These are phyloP conservation scores for Gossypium arboreum DNA, from an alignment of 345 rosid genomes.

Conservation along the genomic window DNA sequence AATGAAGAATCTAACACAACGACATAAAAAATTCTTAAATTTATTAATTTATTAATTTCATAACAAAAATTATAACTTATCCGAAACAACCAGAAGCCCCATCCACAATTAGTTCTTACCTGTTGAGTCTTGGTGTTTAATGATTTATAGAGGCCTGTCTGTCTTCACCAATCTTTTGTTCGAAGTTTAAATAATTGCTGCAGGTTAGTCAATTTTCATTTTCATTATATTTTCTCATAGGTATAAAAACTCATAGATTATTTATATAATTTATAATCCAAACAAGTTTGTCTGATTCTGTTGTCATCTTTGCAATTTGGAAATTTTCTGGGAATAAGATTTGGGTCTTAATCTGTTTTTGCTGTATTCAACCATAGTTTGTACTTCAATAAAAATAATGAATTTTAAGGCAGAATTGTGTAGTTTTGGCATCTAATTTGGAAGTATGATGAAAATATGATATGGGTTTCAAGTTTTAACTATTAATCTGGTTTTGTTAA, in stretches of 20 bases:
- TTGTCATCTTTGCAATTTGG: not conserved
- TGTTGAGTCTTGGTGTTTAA: not conserved
- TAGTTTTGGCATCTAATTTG: not conserved
- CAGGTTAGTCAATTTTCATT: not conserved
- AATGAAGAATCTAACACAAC: no score
- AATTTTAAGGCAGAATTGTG: not conserved
- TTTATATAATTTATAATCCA: not conserved
- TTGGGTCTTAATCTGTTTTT: not conserved
- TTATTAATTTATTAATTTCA: no score
- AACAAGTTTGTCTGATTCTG: not conserved
- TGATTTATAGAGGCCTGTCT: not conserved
- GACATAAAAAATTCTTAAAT: no score
- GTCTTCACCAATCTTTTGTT: conserved; percentile 1
- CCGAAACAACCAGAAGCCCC: not conserved
- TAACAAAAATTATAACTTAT: no score
- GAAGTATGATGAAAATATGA: not conserved
- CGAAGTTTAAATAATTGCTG: not conserved
- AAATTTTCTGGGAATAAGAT: not conserved
- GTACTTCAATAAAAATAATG: not conserved
- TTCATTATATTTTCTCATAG: not conserved
- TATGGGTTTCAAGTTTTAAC: not conserved
- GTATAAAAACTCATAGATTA: not conserved
- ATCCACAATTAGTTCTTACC: not conserved
- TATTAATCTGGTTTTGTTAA: not conserved
- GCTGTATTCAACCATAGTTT: not conserved